phyloP scores from a whole-genome alignment of 1,284 basidiomycete species.

The Melanopsichium pennsylvanicum region DNA sequence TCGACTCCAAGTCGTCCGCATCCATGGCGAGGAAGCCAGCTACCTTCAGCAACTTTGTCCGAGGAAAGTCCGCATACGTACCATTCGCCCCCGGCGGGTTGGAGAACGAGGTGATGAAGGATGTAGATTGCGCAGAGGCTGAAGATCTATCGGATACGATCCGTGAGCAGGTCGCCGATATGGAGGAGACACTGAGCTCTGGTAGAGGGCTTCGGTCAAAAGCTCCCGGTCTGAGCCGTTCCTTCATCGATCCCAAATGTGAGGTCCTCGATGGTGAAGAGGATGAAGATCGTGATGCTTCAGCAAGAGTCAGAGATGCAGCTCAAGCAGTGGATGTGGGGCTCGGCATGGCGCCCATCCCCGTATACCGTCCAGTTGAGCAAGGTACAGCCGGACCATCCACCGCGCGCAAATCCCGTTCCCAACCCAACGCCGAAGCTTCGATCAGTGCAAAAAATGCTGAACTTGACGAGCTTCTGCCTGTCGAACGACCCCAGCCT shows the following conservation, averaged over 20 bases:
- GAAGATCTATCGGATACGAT: slow-evolving; percentile 21
- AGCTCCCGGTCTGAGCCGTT: slow-evolving; percentile 38
- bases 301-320: slow-evolving; percentile 37
- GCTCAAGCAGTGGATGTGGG: slow-evolving; percentile 23
- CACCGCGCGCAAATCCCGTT: slow-evolving; percentile 2
- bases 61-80: slow-evolving; percentile 89
- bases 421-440: slow-evolving; percentile 2
- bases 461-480: slow-evolving; percentile 63
- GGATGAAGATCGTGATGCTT: slow-evolving; percentile 21
- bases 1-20: slow-evolving; percentile 67
- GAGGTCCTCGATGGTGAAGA: slow-evolving; percentile 67
- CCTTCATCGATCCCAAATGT: slow-evolving; percentile 53
- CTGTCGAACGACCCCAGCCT: slow-evolving; percentile 50
- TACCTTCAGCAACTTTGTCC: slow-evolving; percentile 77
- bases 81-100: slow-evolving; percentile 68
- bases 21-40: slow-evolving; percentile 84
- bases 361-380: slow-evolving; percentile 37
- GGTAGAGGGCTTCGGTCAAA: slow-evolving; percentile 31
- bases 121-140: slow-evolving; percentile 10
- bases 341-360: slow-evolving; percentile 40
- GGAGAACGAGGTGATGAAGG: slow-evolving; percentile 48
- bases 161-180: slow-evolving; percentile 29
- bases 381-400: slow-evolving; percentile 19
- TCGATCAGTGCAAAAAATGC: slow-evolving; percentile 37
- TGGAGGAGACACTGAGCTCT: slow-evolving; percentile 41